Evolutionary conservation across 768 basidiomycete genomes (phyloP), one percentile per base, ranked within the genome.

Genomic region (Leucocoprinus leucothites): DNA sequence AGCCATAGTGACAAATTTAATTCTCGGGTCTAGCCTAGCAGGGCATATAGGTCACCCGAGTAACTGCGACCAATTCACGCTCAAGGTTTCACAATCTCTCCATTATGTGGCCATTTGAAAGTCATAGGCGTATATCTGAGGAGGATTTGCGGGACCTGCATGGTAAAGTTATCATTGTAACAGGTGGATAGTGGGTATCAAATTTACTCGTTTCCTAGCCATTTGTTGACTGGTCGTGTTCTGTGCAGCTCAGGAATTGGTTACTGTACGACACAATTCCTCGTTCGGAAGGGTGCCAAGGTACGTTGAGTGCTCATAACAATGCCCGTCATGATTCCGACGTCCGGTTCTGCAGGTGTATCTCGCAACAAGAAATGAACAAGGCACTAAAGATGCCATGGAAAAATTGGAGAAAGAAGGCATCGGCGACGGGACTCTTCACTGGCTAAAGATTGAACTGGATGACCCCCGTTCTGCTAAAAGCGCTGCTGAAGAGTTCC

Each of bases 401-500:
- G 26, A 57, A 25, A 62, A 60, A 22, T 56, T 65, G n/a, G 31
- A 53, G 43, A 59, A 56, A 44, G 51, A 60, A 18, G 52, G 53
- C 13, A 65, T 62, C 19, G 63, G 62, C 13, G 60, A 61, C 28
- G 58, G 61, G 24, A 58, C 61, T 22, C 46, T 61, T 9, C 51
- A 53, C 22, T 64, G 66, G 56, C 59, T 70, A 21, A 49, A 59
- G 13, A 52, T 71, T 16, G 69, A 71, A 36, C 58, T 70, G n/a
- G 57, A 56, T 3, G 62, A 67, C 48, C 59, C 71, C 9, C 53
- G 55, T 7, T 59, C 62, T n/a, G 65, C 68, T 16, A 66, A 63
- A 42, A 56, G 34, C 6, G 53, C 67, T 28, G 68, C 59, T 4
- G 61, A 61, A 24, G 60, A 65, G 31, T 64, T 67, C 41, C 34